Percentiles rank a stretch among this genome's conserved stretches.
phyloP scores from a whole-genome alignment of 257 asterid genomes.

The Plantago elongata region DNA sequence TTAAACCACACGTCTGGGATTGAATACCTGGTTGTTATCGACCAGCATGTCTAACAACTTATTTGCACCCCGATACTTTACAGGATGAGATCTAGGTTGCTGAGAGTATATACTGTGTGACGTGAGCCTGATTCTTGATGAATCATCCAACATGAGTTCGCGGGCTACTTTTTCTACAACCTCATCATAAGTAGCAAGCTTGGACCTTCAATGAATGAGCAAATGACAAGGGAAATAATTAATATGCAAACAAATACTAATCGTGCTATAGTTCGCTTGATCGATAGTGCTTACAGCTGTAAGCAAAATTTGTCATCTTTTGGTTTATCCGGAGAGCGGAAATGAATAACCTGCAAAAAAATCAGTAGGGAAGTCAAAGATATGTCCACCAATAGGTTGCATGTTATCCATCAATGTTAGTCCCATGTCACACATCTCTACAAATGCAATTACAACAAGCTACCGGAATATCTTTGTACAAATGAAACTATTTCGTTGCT shows the following conservation, averaged over 20 bases:
- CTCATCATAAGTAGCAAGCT: constrained; percentile 53
- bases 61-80: constrained; percentile 54
- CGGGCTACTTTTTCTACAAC: constrained; percentile 50
- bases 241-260: constrained; percentile 17
- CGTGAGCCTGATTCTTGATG: constrained; percentile 62
- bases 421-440: background rate
- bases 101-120: constrained; percentile 50
- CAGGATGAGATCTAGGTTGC: constrained; percentile 55
- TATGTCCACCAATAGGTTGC: background rate
- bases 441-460: background rate
- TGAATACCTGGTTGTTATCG: constrained; percentile 45
- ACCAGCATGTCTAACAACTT: constrained; percentile 51
- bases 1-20: constrained; percentile 11
- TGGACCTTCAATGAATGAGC: constrained; percentile 36
- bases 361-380: constrained; percentile 9
- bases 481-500: background rate
- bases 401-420: background rate
- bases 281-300: constrained; percentile 43
- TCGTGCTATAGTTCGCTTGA: constrained; percentile 6
- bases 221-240: constrained; percentile 14
- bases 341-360: constrained; percentile 46
- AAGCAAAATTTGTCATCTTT: constrained; percentile 52
- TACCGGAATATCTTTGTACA: background rate
- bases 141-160: constrained; percentile 48
- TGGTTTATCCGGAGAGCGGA: constrained; percentile 54